Percentiles rank a stretch among this genome's conserved stretches.
Evolutionary conservation across 495 filamentous ascomycete genomes (phyloP).

Genomic region (Hypoxylon perforatum): DNA sequence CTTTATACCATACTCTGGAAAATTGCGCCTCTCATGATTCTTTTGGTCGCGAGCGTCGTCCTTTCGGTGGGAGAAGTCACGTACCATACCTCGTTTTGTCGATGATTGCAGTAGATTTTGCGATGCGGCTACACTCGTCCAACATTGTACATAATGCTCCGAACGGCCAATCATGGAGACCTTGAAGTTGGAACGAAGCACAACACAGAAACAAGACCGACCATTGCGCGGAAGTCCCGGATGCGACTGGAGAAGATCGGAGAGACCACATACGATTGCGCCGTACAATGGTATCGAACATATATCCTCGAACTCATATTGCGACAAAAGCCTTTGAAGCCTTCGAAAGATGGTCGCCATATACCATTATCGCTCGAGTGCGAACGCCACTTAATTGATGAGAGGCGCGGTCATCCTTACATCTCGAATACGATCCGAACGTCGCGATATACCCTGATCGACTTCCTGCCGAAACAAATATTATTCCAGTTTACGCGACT

Average conservation of each 20-base stretch:
- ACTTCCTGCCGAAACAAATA: constrained; percentile 88
- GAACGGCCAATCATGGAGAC: constrained; percentile 24
- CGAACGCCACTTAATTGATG: constrained; percentile 70
- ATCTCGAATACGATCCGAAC: constrained; percentile 83
- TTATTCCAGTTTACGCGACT: constrained; percentile 91
- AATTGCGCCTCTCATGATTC: constrained; percentile 4
- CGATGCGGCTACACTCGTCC: constrained; percentile 37
- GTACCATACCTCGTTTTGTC: background rate
- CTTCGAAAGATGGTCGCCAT: constrained; percentile 65
- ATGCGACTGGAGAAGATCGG: constrained; percentile 24
- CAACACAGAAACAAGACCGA: constrained; percentile 12
- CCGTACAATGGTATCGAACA: constrained; percentile 45
- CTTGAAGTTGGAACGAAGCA: constrained; percentile 29
- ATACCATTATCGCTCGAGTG: constrained; percentile 70
- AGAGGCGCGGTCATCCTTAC: constrained; percentile 78
- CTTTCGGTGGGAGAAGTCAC: constrained; percentile 15
- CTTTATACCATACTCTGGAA: background rate
- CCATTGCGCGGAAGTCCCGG: constrained; percentile 24
- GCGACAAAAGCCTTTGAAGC: constrained; percentile 49
- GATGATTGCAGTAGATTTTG: constrained; percentile 22
- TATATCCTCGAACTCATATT: constrained; percentile 52
- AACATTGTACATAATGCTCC: constrained; percentile 37
- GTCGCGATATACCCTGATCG: constrained; percentile 85
- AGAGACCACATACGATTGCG: constrained; percentile 24
- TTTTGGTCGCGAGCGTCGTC: constrained; percentile 1